Conservation (phyloP, 805 yeast genomes). For the Phaffomyces antillensis region DNA sequence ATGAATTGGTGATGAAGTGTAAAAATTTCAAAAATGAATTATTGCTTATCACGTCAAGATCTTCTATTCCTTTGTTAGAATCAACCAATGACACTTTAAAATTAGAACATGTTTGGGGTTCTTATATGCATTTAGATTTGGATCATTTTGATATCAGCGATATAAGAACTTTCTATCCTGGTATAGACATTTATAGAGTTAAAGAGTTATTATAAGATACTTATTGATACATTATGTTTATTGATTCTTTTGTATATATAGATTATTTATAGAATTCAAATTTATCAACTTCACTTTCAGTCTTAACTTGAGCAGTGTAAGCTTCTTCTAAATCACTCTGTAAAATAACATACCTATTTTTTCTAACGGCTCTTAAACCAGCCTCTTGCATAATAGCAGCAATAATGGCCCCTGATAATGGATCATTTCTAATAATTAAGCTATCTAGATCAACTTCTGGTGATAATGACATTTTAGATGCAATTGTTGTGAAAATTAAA, state of each 20-base stretch:
- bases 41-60: constrained; percentile 17
- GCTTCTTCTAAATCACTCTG: constrained; percentile 98
- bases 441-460: constrained; percentile 97
- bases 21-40: constrained; percentile 7
- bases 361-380: constrained; percentile 96
- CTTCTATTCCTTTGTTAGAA: constrained; percentile 19
- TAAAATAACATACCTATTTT: constrained; percentile 92
- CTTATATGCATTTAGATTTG: constrained; percentile 52
- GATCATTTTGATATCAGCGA: constrained; percentile 61
- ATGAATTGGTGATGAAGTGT: constrained; percentile 20
- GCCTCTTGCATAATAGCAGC: constrained; percentile 99
- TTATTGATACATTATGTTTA: too few species aligned
- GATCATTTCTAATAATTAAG: constrained; percentile 90
- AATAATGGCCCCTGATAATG: constrained; percentile 93
- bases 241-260: neutral
- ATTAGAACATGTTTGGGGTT: constrained; percentile 28
- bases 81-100: constrained; percentile 6
- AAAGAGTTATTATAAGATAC: neutral
- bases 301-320: constrained; percentile 91
- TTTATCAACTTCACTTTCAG: constrained; percentile 92
- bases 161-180: constrained; percentile 46
- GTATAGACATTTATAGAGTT: constrained; percentile 50
- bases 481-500: constrained; percentile 89
- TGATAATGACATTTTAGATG: constrained; percentile 94
- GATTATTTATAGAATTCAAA: constrained; percentile 88